A percentile compares a stretch with the other conserved stretches of the same genome.
Conservation (phyloP, 2,329 filamentous ascomycete genomes). For the Beauveria scarabaeidicola region DNA sequence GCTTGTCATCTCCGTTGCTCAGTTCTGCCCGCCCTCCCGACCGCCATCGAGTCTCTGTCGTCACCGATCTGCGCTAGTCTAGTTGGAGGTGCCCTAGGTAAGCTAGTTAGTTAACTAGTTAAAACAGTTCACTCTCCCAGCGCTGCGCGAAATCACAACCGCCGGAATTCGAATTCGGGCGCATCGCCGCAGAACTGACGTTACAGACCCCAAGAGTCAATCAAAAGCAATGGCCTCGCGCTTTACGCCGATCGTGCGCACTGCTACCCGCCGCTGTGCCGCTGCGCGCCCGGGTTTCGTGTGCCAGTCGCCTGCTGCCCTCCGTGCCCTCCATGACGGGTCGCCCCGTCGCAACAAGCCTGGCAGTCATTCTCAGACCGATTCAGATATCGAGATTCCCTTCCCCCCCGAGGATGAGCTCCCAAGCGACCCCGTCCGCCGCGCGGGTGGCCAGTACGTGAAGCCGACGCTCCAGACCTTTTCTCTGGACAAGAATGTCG, state of each 20-base stretch:
- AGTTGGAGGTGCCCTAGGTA: not conserved
- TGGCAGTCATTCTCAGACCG: slow-evolving; percentile 70
- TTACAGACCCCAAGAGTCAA: not conserved
- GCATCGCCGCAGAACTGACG: not conserved
- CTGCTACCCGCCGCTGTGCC: slow-evolving; percentile 20
- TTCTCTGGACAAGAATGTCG: slow-evolving; percentile 75
- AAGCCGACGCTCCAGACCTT: slow-evolving; percentile 81
- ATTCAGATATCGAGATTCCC: slow-evolving; percentile 67
- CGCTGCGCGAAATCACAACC: not conserved
- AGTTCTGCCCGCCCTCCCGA: not conserved
- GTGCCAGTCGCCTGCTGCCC: slow-evolving; percentile 18
- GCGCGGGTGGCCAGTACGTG: slow-evolving; percentile 71
- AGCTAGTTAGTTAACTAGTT: too few relatives aligned
- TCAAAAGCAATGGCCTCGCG: slow-evolving; percentile 15
- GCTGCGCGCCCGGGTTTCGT: slow-evolving; percentile 12
- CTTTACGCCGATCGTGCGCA: slow-evolving; percentile 22
- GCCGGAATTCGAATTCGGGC: not conserved
- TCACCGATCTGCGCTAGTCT: slow-evolving; percentile 1
- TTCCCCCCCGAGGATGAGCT: slow-evolving; percentile 69
- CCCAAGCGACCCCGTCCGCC: slow-evolving; percentile 62
- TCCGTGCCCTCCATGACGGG: slow-evolving; percentile 24
- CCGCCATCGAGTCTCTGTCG: not conserved
- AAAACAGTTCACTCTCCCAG: not conserved
- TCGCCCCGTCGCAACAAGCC: slow-evolving; percentile 32
- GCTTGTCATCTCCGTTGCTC: too few relatives aligned